Percentiles rank a stretch among this genome's conserved stretches.
phyloP scores from a whole-genome alignment of 176 grass and related monocot genomes.

The Oryza meridionalis region DNA sequence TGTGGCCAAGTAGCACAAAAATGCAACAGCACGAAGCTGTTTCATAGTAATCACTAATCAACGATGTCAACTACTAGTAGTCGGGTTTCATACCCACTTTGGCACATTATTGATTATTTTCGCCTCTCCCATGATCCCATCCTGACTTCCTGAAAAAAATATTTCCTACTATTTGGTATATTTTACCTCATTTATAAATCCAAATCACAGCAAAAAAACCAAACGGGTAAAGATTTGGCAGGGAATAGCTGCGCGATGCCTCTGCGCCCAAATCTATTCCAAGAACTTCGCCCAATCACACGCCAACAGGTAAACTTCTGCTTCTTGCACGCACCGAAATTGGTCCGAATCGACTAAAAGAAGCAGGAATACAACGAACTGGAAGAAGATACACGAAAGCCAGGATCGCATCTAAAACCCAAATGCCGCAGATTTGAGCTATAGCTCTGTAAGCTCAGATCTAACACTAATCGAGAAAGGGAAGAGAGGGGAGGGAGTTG shows the following conservation, averaged over 20 bases:
- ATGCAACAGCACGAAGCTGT: not conserved
- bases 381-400: not conserved
- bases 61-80: not conserved
- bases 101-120: not conserved
- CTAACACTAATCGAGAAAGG: not conserved
- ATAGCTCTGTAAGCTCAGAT: constrained; percentile 24
- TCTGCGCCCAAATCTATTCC: constrained; percentile 20
- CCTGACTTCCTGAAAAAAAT: not conserved
- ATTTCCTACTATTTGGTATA: not conserved
- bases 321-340: not conserved
- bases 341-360: not conserved
- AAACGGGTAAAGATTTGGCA: not conserved
- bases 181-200: constrained; percentile 3
- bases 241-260: not conserved
- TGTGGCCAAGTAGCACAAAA: not conserved
- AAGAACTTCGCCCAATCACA: not conserved
- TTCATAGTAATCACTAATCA: constrained; percentile 9
- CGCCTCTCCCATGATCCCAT: not conserved
- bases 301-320: not conserved
- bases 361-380: not conserved
- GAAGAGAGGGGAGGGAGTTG: not conserved
- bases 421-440: constrained; percentile 24
- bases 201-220: not conserved
- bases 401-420: not conserved
- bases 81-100: not conserved